Evolutionary conservation across 441 rosid species (phyloP).

Genomic region (Populus hybrid): DNA sequence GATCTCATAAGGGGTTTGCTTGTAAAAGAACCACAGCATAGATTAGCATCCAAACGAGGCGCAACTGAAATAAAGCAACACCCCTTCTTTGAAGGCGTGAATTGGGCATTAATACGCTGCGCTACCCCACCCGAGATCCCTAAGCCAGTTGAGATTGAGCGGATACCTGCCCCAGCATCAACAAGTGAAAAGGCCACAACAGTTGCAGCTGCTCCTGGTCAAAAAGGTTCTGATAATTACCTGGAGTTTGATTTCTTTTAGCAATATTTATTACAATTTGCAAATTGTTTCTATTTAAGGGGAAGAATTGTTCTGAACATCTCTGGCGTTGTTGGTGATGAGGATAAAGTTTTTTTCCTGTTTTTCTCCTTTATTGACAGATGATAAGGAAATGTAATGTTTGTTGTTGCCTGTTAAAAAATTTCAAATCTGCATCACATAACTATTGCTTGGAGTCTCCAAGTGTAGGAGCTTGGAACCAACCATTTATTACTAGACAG

Average conservation of each 20-base stretch:
- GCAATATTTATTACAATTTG: constrained; percentile 29
- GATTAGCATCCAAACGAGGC: constrained; percentile 79
- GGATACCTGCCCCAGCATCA: constrained; percentile 41
- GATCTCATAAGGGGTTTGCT: constrained; percentile 82
- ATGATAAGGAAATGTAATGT: constrained; percentile 36
- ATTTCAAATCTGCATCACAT: constrained; percentile 17
- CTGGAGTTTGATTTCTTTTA: constrained; percentile 98
- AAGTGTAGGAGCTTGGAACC: background rate
- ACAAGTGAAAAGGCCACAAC: constrained; percentile 48
- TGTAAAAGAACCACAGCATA: constrained; percentile 83
- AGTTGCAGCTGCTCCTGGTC: constrained; percentile 29
- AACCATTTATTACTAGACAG: background rate
- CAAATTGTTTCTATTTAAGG: constrained; percentile 31
- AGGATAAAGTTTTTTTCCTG: constrained; percentile 27
- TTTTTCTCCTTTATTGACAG: constrained; percentile 24
- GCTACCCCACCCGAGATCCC: constrained; percentile 93
- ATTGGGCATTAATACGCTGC: constrained; percentile 91
- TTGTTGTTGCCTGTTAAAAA: constrained; percentile 23
- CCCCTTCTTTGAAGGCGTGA: constrained; percentile 87
- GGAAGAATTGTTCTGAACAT: constrained; percentile 33
- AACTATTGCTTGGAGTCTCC: constrained; percentile 8
- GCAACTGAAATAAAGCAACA: constrained; percentile 95
- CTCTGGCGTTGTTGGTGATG: constrained; percentile 28
- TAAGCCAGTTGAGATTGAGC: constrained; percentile 67
- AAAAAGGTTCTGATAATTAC: constrained; percentile 81